Evolutionary conservation across 177 flowering plant genomes (phyloP).

Genomic region (Vitis hybrid): DNA sequence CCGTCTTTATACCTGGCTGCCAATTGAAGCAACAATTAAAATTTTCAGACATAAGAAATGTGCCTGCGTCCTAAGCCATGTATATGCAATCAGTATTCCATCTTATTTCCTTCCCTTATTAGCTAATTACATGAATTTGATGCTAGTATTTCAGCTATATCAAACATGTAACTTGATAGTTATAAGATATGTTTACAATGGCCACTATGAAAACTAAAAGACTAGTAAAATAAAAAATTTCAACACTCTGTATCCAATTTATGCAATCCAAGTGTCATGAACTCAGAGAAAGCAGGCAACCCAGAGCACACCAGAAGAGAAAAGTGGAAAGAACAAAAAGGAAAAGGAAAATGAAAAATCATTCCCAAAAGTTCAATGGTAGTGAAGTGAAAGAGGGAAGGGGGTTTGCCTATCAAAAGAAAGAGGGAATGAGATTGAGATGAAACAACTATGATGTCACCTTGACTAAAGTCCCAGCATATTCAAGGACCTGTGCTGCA

Average conservation of each 20-base stretch:
- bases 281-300: background rate
- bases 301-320: no score
- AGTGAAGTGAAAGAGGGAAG: no score
- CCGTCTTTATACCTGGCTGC: constrained; percentile 95
- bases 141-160: no score
- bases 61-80: background rate
- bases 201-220: background rate
- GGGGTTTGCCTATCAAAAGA: no score
- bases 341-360: no score
- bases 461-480: constrained; percentile 95
- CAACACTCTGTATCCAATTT: background rate
- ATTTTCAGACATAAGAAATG: constrained; percentile 11
- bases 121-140: no score
- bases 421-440: no score
- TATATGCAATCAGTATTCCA: background rate
- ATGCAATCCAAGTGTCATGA: background rate
- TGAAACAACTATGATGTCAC: constrained; percentile 29
- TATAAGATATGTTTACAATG: background rate
- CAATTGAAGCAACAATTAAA: constrained; percentile 30
- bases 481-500: constrained; percentile 87
- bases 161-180: no score
- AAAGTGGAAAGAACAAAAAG: no score
- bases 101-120: background rate
- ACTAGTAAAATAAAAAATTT: background rate
- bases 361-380: no score